Percentiles rank a stretch among this genome's conserved stretches.
These are phyloP conservation scores for Pythium utonaiense DNA, from an alignment of 352 stramenopile species.

Conservation along the genomic window DNA sequence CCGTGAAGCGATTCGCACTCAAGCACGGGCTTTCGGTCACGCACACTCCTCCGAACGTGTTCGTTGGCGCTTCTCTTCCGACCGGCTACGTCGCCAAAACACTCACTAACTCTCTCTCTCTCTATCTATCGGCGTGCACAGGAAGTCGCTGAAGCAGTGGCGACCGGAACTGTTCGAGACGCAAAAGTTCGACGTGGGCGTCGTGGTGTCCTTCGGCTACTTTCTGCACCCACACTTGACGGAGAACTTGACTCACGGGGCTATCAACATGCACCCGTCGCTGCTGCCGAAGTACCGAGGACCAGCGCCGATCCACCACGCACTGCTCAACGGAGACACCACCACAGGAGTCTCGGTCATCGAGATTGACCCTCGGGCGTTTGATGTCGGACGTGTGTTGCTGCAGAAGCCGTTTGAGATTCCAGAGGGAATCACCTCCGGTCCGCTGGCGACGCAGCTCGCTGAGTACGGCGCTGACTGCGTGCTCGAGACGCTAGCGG, in stretches of 20 bases:
- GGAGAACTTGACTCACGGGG: constrained; percentile 51
- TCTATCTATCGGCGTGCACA: constrained; percentile 9
- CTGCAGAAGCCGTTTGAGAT: constrained; percentile 47
- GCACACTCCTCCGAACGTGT: constrained; percentile 67
- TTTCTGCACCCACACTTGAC: constrained; percentile 75
- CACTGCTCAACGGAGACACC: constrained; percentile 72
- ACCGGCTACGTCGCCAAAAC: too few species aligned
- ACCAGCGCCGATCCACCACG: constrained; percentile 82
- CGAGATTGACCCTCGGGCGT: constrained; percentile 80
- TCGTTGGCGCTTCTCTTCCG: constrained; percentile 5
- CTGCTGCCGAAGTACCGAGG: constrained; percentile 85
- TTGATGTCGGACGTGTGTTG: constrained; percentile 79
- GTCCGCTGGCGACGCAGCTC: constrained; percentile 31
- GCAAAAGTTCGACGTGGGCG: constrained; percentile 65
- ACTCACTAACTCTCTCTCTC: not conserved
- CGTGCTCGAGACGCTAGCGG: constrained; percentile 59
- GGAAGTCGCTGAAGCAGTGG: constrained; percentile 81
- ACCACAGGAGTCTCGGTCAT: constrained; percentile 83
- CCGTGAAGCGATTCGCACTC: constrained; percentile 70
- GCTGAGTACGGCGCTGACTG: constrained; percentile 55
- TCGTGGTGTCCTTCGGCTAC: constrained; percentile 90
- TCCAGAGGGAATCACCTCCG: constrained; percentile 43
- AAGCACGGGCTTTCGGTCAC: constrained; percentile 54
- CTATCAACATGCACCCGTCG: constrained; percentile 89
- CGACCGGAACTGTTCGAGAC: constrained; percentile 36